Percentiles rank a stretch among this genome's conserved stretches.
Conservation (phyloP, 345 rosid genomes). For the Bruguiera sexangula region DNA sequence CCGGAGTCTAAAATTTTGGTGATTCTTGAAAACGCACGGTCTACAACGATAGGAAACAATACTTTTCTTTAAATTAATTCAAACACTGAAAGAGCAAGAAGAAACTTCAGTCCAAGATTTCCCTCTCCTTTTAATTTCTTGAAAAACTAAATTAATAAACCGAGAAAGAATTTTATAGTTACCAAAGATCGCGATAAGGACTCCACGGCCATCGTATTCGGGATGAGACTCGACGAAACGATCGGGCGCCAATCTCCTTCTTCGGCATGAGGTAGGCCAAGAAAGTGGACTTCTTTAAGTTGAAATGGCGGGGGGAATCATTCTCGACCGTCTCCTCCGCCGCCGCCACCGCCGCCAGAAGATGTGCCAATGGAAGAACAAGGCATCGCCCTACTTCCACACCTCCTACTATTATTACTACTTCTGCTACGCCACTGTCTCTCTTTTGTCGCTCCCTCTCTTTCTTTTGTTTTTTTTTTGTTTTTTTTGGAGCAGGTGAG, state of each 20-base stretch:
- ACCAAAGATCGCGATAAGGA: slow-evolving; percentile 89
- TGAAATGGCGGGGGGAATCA: slow-evolving; percentile 63
- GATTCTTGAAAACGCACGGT: neutral
- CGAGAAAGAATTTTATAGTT: neutral
- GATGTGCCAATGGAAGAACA: neutral
- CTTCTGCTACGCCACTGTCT: neutral
- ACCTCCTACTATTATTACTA: neutral
- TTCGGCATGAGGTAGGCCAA: slow-evolving; percentile 97
- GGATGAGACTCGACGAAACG: slow-evolving; percentile 74
- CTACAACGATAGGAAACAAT: neutral
- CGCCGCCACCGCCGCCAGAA: neutral
- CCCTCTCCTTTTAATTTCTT: too few relatives aligned
- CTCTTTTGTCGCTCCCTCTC: neutral
- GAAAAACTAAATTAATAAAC: too few relatives aligned
- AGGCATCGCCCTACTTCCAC: neutral
- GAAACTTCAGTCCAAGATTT: too few relatives aligned
- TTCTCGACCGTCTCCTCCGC: slow-evolving; percentile 45
- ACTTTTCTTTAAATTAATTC: too few relatives aligned
- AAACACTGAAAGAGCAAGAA: too few relatives aligned
- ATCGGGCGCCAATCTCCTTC: slow-evolving; percentile 81
- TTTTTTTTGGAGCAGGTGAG: too few relatives aligned
- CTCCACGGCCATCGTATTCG: slow-evolving; percentile 91
- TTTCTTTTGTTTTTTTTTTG: too few relatives aligned
- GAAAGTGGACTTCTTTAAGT: slow-evolving; percentile 75
- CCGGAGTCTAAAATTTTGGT: slow-evolving; percentile 60